phyloP scores from a whole-genome alignment of 1,284 basidiomycete species.

The Trichosporon coremiiforme region DNA sequence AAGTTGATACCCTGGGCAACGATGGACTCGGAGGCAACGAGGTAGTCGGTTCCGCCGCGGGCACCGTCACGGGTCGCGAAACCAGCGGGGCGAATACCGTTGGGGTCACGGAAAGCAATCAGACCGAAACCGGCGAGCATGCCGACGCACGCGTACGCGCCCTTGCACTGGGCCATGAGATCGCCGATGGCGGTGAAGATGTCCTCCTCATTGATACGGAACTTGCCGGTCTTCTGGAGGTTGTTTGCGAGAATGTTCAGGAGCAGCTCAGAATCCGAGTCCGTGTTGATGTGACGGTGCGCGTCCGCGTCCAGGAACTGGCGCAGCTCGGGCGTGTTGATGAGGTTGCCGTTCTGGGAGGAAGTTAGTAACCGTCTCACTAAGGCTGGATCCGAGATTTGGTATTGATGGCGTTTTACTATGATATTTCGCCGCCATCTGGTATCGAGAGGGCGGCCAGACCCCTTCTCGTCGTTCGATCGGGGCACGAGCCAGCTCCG shows the following conservation, averaged over 20 bases:
- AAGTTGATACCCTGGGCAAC: conserved; percentile 94
- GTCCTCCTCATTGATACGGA: conserved; percentile 98
- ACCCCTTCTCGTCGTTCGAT: background rate
- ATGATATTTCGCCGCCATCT: background rate
- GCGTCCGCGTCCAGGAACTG: conserved; percentile 94
- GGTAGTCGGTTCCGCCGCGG: conserved; percentile 71
- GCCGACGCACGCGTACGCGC: conserved; percentile 94
- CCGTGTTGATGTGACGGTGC: conserved; percentile 98
- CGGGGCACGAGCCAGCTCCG: background rate
- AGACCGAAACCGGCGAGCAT: conserved; percentile 99
- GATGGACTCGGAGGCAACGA: conserved; percentile 94
- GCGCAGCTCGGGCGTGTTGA: conserved; percentile 84
- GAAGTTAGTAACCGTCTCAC: conserved; percentile 7
- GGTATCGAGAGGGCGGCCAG: background rate
- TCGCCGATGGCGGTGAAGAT: conserved; percentile 92
- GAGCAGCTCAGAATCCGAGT: conserved; percentile 94
- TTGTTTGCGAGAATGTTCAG: conserved; percentile 98
- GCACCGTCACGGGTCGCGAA: conserved; percentile 66
- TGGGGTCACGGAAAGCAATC: conserved; percentile 98
- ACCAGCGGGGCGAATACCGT: conserved; percentile 92
- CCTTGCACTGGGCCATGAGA: conserved; percentile 84
- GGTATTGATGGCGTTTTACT: background rate
- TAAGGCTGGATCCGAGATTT: background rate
- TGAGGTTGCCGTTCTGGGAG: conserved; percentile 91
- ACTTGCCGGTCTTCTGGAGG: conserved; percentile 97